Percentiles rank a stretch among this genome's conserved stretches.
These are phyloP conservation scores for Aurinia saxatilis DNA, from an alignment of 345 rosid species.

Conservation along the genomic window DNA sequence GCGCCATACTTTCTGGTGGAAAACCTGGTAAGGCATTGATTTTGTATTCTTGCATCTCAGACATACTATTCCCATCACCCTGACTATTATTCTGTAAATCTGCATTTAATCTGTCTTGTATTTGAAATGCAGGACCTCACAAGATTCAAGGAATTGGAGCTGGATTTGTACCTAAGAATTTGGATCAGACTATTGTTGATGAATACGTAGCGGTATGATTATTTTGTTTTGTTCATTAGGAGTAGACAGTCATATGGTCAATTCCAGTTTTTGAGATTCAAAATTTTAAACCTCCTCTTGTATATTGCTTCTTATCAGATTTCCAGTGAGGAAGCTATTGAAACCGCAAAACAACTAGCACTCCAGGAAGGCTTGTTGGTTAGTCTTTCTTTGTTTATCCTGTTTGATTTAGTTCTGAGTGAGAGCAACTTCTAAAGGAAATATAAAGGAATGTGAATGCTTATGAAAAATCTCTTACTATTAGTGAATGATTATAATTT, in stretches of 20 bases:
- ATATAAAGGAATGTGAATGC: not conserved
- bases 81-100: not conserved
- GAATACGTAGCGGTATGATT: slow-evolving; percentile 70
- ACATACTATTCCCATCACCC: too few relatives aligned
- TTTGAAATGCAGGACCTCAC: slow-evolving; percentile 76
- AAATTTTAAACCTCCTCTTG: not conserved
- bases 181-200: slow-evolving; percentile 67
- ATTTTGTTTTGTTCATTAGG: not conserved
- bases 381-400: slow-evolving; percentile 21
- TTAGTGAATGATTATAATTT: not conserved
- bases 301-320: slow-evolving; percentile 40
- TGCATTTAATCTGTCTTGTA: not conserved
- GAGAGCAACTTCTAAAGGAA: not conserved
- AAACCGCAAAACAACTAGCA: slow-evolving; percentile 94
- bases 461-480: not conserved
- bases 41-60: slow-evolving; percentile 1
- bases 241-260: not conserved
- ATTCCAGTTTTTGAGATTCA: not conserved
- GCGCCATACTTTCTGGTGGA: slow-evolving; percentile 81
- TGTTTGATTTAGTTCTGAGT: not conserved
- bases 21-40: slow-evolving; percentile 53
- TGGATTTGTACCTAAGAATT: slow-evolving; percentile 85
- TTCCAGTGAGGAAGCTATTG: slow-evolving; percentile 88
- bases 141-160: slow-evolving; percentile 99
- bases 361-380: slow-evolving; percentile 96